phyloP scores from a whole-genome alignment of 768 basidiomycete genomes.

The Boletus tomentosulus region DNA sequence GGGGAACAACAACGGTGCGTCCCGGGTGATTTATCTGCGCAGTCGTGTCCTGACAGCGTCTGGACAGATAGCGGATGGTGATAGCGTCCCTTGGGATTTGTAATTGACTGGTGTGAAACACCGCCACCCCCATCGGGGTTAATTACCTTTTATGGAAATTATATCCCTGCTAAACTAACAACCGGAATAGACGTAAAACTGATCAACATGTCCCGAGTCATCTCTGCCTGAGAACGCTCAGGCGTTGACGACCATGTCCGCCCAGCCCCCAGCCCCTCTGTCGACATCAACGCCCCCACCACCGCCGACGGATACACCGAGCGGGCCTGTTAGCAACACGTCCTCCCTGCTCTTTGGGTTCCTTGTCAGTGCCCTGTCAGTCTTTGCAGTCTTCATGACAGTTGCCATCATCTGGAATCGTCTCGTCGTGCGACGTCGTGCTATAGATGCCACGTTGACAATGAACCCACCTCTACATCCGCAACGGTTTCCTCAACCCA shows the following conservation, averaged over 20 bases:
- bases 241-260: conserved; percentile 20
- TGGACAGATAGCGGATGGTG: conserved; percentile 25
- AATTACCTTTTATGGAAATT: conserved; percentile 2
- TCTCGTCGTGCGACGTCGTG: conserved; percentile 27
- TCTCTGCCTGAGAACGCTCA: conserved; percentile 14
- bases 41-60: neutral
- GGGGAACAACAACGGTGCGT: conserved; percentile 17
- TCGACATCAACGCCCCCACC: conserved; percentile 2
- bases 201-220: neutral
- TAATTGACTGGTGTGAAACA: neutral
- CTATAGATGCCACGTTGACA: conserved; percentile 22
- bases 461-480: neutral
- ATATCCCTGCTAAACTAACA: conserved; percentile 9
- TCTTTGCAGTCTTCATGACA: conserved; percentile 30
- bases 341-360: conserved; percentile 31
- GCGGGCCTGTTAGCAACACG: conserved; percentile 6
- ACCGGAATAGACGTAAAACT: conserved; percentile 10
- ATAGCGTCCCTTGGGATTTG: conserved; percentile 3
- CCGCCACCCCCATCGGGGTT: conserved; percentile 2
- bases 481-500: conserved; percentile 14
- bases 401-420: conserved; percentile 31
- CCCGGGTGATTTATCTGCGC: neutral
- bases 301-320: neutral
- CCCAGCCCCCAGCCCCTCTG: neutral
- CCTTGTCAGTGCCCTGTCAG: conserved; percentile 27